These are phyloP conservation scores for Monosporozyma aquatica DNA, from an alignment of 805 yeast genomes.

Conservation along the genomic window DNA sequence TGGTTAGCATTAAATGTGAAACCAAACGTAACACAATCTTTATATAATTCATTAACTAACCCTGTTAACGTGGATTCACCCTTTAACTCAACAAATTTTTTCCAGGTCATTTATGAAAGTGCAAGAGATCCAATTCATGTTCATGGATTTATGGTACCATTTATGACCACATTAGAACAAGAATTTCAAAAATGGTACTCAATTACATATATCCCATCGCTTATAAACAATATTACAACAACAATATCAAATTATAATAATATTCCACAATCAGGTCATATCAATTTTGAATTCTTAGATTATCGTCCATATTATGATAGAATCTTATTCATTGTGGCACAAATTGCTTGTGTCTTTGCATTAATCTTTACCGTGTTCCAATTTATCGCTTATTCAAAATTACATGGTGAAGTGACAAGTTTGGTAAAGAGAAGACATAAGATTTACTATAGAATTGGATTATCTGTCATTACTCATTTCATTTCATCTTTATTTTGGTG, in stretches of 20 bases:
- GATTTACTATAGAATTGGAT: conserved; percentile 41
- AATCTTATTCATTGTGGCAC: conserved; percentile 54
- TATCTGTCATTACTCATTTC: conserved; percentile 44
- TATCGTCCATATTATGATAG: conserved; percentile 42
- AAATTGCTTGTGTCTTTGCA: conserved; percentile 66
- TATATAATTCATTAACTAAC: conserved; percentile 20
- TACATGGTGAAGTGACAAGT: conserved; percentile 43
- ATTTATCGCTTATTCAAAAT: conserved; percentile 45
- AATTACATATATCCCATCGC: conserved; percentile 8
- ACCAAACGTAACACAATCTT: conserved; percentile 36
- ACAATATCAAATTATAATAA: conserved; percentile 5
- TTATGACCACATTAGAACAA: conserved; percentile 31
- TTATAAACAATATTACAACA: conserved; percentile 13
- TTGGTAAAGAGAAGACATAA: conserved; percentile 38
- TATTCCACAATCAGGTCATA: conserved; percentile 25
- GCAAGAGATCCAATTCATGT: conserved; percentile 53
- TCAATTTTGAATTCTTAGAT: conserved; percentile 33
- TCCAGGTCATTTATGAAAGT: conserved; percentile 45
- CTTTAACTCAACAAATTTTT: conserved; percentile 18
- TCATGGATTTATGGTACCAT: conserved; percentile 37
- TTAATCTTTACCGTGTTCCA: conserved; percentile 67
- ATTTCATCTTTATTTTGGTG: conserved; percentile 51
- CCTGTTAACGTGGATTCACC: conserved; percentile 11
- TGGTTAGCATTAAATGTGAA: conserved; percentile 55
- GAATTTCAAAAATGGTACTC: conserved; percentile 5